Conservation (phyloP, 305 asterid genomes). For the Salvia sclarea region DNA sequence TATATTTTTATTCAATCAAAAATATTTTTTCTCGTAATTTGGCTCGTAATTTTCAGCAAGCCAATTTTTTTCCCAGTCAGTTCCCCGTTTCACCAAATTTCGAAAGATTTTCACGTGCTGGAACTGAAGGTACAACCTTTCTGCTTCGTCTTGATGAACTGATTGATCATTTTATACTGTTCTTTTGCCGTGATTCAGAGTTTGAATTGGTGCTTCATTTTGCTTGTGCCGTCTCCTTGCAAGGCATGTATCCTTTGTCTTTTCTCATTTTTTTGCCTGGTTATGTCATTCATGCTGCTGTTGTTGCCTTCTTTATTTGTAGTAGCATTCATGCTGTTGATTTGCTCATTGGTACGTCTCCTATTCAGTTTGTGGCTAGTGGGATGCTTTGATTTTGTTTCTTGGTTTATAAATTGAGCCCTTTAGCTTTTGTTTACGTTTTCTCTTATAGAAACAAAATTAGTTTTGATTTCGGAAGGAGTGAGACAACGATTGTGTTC, state of each 20-base stretch:
- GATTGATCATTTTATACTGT: conserved; percentile 8
- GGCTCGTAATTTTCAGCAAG: conserved; percentile 31
- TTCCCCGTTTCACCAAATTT: conserved; percentile 22
- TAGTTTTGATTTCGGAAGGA: conserved; percentile 3
- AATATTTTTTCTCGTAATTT: conserved; percentile 3
- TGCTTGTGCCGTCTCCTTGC: conserved; percentile 4
- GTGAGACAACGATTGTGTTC: neutral
- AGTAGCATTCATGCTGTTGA: conserved; percentile 1
- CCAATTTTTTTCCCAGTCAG: neutral
- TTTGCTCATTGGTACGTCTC: conserved; percentile 23
- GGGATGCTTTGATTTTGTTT: neutral
- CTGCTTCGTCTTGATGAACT: conserved; percentile 18
- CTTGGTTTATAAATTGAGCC: neutral
- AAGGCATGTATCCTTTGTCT: neutral
- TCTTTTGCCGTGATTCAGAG: conserved; percentile 8
- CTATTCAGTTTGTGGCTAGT: neutral
- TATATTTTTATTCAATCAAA: neutral
- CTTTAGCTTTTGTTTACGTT: neutral
- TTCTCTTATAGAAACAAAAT: neutral
- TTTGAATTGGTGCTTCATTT: conserved; percentile 1
- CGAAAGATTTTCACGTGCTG: neutral
- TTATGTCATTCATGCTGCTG: conserved; percentile 4
- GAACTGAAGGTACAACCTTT: conserved; percentile 11
- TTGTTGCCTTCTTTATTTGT: no score
- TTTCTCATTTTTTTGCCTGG: neutral